A percentile compares a stretch with the other conserved stretches of the same genome.
phyloP scores from a whole-genome alignment of 2,329 filamentous ascomycete species.

The Neonectria neomacrospora region DNA sequence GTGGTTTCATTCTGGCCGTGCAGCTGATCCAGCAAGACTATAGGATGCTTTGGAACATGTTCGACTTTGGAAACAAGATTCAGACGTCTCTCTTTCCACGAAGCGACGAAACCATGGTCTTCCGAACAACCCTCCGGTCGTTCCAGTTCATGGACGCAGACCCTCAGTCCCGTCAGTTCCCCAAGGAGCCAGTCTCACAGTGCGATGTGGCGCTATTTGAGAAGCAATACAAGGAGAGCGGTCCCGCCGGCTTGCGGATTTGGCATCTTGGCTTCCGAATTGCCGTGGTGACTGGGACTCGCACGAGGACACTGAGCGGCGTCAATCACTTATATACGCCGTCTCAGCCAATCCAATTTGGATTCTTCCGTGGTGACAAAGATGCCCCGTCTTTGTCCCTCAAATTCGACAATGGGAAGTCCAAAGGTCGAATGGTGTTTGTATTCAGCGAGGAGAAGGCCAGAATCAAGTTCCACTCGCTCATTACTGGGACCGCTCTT shows the following conservation, averaged over 20 bases:
- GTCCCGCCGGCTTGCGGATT: constrained; percentile 76
- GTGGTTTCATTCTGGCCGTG: constrained; percentile 78
- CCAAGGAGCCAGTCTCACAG: constrained; percentile 75
- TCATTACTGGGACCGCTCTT: constrained; percentile 78
- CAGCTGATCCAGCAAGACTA: constrained; percentile 82
- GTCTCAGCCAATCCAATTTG: constrained; percentile 78
- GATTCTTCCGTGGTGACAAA: constrained; percentile 78
- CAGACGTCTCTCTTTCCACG: constrained; percentile 76
- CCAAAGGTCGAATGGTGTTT: constrained; percentile 78
- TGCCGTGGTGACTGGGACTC: constrained; percentile 79
- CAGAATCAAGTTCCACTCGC: constrained; percentile 75
- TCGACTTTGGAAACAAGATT: constrained; percentile 84
- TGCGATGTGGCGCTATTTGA: constrained; percentile 84
- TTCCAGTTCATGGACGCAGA: constrained; percentile 85
- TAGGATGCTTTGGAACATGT: constrained; percentile 81
- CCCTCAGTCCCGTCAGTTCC: constrained; percentile 77
- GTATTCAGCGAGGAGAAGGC: constrained; percentile 81
- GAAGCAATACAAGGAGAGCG: constrained; percentile 72
- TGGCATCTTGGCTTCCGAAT: constrained; percentile 85
- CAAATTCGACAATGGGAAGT: constrained; percentile 73
- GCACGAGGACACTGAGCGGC: constrained; percentile 80
- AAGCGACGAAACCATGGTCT: constrained; percentile 75
- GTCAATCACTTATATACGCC: constrained; percentile 76
- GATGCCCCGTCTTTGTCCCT: constrained; percentile 76
- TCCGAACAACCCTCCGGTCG: constrained; percentile 74